Base-by-base conservation (phyloP, 441 rosid genomes). In the Gossypium gossypioides region DNA sequence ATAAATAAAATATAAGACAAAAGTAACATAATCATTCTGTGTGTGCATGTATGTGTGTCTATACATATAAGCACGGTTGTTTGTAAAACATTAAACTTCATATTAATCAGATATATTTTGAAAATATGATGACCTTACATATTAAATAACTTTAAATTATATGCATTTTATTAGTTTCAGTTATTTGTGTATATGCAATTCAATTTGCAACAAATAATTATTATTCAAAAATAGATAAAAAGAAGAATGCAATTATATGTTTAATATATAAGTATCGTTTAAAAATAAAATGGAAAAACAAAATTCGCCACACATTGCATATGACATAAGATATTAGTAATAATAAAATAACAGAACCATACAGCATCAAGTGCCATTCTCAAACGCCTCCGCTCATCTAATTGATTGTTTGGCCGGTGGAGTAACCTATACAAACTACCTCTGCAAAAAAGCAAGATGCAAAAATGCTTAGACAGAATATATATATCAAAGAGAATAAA, bases 341-440 rank as follows among this genome's bases (percentile, higher is more conserved):
- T 24, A 32, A 22, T 22, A n/a, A 44, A 44, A 65, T 21, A 12
- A 44, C 22, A 56, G 76, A 82, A 68, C 71, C 85, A 77, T 91
- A 94, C 98, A 69, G 97, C 88, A 83, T 94, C 97, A 77, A 94
- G 88, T 67, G 97, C 99, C 94, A 92, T 90, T 86, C 93, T 90
- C 74, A 92, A 80, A 68, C 99, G 91, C 83, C 89, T 87, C 74
- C 97, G 81, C 84, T 90, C 99, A 67, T 92, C 99, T 79, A 94
- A 77, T 81, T 90, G 99, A 77, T 86, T 90, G 84, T 92, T 90
- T 75, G 96, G 92, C 82, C 97, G 86, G 78, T 90, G 97, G 75
- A 94, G 71, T 79, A 94, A 75, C 83, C 97, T 86, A 78, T 94
- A 94, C 84, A 94, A 85, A 83, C 99, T 94, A 79, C 99, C 99